Evolutionary conservation across 2,329 filamentous ascomycete genomes (phyloP).

Genomic region (Fusarium sambucinum): DNA sequence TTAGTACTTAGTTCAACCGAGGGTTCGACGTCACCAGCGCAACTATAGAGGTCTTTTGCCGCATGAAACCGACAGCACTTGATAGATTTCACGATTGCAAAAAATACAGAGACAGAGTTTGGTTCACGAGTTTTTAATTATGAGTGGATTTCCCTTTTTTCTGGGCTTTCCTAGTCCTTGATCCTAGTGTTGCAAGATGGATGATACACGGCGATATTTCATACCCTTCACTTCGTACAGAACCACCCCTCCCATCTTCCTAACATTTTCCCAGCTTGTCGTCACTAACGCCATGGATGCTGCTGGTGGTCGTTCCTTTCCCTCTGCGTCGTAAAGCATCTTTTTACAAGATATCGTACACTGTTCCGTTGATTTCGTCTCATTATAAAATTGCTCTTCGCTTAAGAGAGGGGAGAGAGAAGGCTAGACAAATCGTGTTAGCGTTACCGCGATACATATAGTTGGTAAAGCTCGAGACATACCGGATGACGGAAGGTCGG

Average conservation of each 20-base stretch:
- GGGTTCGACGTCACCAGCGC: conserved; percentile 36
- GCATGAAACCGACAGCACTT: conserved; percentile 15
- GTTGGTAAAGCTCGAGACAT: conserved; percentile 41
- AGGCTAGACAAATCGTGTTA: conserved; percentile 58
- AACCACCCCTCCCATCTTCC: conserved; percentile 32
- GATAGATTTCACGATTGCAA: not conserved
- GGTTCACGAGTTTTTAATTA: conserved; percentile 32
- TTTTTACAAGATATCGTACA: conserved; percentile 46
- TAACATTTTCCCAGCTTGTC: conserved; percentile 34
- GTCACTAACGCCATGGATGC: conserved; percentile 47
- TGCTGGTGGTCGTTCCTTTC: conserved; percentile 25
- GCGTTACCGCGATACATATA: conserved; percentile 36
- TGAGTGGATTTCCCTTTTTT: conserved; percentile 39
- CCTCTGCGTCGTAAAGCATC: conserved; percentile 13
- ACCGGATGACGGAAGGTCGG: conserved; percentile 77
- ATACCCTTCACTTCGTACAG: conserved; percentile 38
- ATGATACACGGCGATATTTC: conserved; percentile 44
- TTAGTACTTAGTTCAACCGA: conserved; percentile 32
- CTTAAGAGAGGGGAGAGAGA: conserved; percentile 73
- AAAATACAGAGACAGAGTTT: not conserved
- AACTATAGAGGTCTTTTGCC: conserved; percentile 18
- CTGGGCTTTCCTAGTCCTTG: conserved; percentile 29
- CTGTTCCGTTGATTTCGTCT: conserved; percentile 26
- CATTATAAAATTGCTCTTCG: conserved; percentile 16
- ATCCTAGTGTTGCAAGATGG: conserved; percentile 37